These are phyloP conservation scores for Kuraishia cidri DNA, from an alignment of 805 yeast genomes.

Conservation along the genomic window DNA sequence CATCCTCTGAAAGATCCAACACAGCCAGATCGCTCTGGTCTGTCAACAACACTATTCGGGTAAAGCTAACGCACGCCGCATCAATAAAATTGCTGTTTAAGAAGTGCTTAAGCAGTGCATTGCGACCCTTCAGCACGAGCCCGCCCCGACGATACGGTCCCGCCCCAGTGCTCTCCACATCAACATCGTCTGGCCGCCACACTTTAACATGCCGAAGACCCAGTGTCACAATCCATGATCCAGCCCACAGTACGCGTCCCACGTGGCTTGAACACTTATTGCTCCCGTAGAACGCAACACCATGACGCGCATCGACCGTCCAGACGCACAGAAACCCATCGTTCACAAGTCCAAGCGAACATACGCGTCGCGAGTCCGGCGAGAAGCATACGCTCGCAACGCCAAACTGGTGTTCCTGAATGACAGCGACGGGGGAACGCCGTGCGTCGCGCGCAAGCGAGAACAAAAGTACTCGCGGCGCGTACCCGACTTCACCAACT, in stretches of 20 bases:
- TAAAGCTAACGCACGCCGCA: conserved; percentile 21
- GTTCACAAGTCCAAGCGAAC: conserved; percentile 58
- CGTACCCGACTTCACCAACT: conserved; percentile 64
- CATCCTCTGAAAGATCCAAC: conserved; percentile 15
- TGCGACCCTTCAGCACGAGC: conserved; percentile 43
- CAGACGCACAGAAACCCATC: conserved; percentile 65
- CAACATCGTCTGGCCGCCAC: conserved; percentile 38
- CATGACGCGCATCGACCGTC: conserved; percentile 18
- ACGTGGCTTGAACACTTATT: conserved; percentile 58
- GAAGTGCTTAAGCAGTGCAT: conserved; percentile 41
- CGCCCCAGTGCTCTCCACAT: conserved; percentile 1
- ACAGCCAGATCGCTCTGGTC: conserved; percentile 23
- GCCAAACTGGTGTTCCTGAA: conserved; percentile 62
- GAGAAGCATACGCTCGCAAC: conserved; percentile 46
- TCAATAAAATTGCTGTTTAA: conserved; percentile 42
- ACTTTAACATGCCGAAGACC: conserved; percentile 56
- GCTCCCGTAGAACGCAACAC: conserved; percentile 28
- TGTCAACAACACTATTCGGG: conserved; percentile 26
- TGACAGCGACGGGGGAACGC: conserved; percentile 39
- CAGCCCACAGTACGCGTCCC: conserved; percentile 46
- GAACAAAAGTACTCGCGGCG: conserved; percentile 54
- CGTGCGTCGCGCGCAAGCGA: conserved; percentile 43
- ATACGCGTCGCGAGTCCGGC: conserved; percentile 42
- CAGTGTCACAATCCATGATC: conserved; percentile 36
- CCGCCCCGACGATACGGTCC: conserved; percentile 9